Evolutionary conservation across 1,139 yeast genomes (phyloP).

Genomic region (Taphrina deformans): DNA sequence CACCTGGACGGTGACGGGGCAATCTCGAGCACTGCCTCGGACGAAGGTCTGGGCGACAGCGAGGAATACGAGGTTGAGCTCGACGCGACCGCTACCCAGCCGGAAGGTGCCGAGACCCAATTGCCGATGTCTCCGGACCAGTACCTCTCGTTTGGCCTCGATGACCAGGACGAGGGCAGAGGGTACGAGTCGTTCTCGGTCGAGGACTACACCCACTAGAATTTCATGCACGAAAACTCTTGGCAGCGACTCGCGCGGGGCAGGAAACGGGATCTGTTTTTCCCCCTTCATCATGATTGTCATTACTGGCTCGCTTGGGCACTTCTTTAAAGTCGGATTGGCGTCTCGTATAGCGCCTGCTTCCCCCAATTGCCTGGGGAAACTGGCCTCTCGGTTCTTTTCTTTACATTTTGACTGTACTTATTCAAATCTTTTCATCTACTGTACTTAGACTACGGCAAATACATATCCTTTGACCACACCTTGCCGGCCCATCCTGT

Average conservation of each 20-base stretch:
- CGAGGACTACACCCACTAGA: conserved; percentile 4
- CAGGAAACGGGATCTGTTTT: background rate
- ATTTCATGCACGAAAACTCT: background rate
- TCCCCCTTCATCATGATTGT: background rate
- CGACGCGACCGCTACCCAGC: background rate
- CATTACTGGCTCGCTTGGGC: background rate
- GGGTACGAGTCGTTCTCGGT: background rate
- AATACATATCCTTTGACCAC: background rate
- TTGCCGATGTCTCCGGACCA: conserved; percentile 7
- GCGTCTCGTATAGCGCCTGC: background rate
- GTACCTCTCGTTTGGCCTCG: conserved; percentile 9
- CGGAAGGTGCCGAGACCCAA: background rate
- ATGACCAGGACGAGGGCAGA: conserved; percentile 2
- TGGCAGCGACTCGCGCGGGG: background rate
- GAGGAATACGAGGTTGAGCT: conserved; percentile 12
- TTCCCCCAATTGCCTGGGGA: background rate
- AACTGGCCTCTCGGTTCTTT: background rate
- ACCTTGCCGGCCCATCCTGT: no score
- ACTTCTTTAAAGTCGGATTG: no score
- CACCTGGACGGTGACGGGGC: conserved; percentile 1
- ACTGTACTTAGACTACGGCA: background rate
- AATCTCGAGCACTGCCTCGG: background rate
- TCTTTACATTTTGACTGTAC: background rate
- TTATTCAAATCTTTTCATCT: background rate
- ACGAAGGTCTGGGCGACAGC: conserved; percentile 20